Evolutionary conservation across 1,139 yeast genomes (phyloP), one percentile per base, ranked within the genome.

Genomic region (Nakaseomyces nivariensis): DNA sequence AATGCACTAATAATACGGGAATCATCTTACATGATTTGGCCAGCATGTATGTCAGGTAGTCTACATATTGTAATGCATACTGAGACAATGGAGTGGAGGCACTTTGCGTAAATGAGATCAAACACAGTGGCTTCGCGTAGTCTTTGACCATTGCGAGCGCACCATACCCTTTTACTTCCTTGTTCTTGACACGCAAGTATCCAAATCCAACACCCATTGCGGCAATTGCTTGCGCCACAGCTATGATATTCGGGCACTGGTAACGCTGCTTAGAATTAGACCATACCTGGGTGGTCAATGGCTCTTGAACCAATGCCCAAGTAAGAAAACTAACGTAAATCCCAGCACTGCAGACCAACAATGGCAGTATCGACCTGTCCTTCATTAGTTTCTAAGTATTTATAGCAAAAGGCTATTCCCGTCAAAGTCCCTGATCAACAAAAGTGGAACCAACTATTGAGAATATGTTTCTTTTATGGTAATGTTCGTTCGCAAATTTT

Each of bases 21-120:
- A 92, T 79, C 64, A 92, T 75, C 62, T 92, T 92, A 66, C 98
- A 92, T 48, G 96, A 85, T 65, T 92, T 92, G 38, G 97, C 96
- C 54, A 92, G 74, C 57, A 92, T 75, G 59, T 79, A 83, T 0
- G 95, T 85, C 62, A 92, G 72, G 63, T 87, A 92, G 64, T 88
- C 96, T 43, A 92, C 94, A 63, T 92, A 88, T 48, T 77, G 74
- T 54, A 92, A 72, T 10, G 96, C 80, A 47, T 53, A 81, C 72
- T 67, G 85, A 77, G 37, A 95, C 85, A 57, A 85, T 67, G 97
- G 97, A 1, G 92, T 77, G 0, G 97, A 81, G 26, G 89, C 61
- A 43, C 95, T 81, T 57, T 92, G 90, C 8, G 95, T 80, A 8
- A 83, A 54, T 0, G 97, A 84, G 13, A 90, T 85, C 36, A 85